Base-by-base conservation (phyloP, 495 filamentous ascomycete species). In the Collariella sp. region DNA sequence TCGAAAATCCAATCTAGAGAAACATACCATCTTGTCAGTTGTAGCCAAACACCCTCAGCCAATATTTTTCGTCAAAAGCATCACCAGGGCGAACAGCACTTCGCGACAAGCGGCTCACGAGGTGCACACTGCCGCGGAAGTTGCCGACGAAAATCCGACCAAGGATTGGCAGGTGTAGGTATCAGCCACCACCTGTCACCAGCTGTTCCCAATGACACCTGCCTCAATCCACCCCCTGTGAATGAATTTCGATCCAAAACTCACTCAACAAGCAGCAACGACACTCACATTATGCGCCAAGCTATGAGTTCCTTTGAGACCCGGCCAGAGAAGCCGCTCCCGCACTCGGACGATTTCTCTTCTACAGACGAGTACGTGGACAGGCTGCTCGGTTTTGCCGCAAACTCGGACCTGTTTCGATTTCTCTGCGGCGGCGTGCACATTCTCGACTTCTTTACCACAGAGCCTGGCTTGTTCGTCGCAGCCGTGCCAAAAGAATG, bases 391-490 rank as follows among this genome's bases (percentile, higher is more conserved):
- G 56, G 76, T 45, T 95, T 97, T 65, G 78, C 81, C 12, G 84
- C 82, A 7, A 82, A 82, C 19, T 85, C 84, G 19, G 77, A 82
- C 31, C 77, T 90, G n/a, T 89, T 96, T 62, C 86, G 86, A 60
- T 86, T 83, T 40, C 76, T 97, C 46, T 95, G 89, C 65, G 94
- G 93, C 48, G 90, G 91, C 33, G 85, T 97, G 3, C 93, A 98
- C 66, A 89, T 98, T 51, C 76, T 96, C 45, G 93, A 97, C 62
- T 97, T 98, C 70, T 85, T 96, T 70, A 96, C 89, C n/a, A 79
- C 80, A 45, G 81, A 89, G 18, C 86, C 87, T 16, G 73, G 72
- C 65, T 73, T 96, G 0, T 96, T 95, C 65, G 77, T 81, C 38
- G 70, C 75, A 3, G 74, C 88, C 2, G 70, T 98, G 12, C 89